phyloP scores from a whole-genome alignment of 1,284 basidiomycete species.

The Ganoderma sinense region DNA sequence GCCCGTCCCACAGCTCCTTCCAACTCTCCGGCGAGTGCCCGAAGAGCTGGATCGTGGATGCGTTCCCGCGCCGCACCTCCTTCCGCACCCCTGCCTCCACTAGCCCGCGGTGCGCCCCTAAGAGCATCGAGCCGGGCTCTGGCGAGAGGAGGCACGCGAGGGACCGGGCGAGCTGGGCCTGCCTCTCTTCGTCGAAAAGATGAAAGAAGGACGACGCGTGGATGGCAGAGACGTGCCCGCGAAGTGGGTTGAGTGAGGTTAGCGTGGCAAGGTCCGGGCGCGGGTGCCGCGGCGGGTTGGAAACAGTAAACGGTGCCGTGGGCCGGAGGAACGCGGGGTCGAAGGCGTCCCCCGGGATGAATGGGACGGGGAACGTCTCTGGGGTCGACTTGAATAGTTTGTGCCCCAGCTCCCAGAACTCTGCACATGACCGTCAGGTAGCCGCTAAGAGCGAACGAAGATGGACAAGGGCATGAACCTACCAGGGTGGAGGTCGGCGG shows the following conservation, averaged over 20 bases:
- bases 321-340: constrained; percentile 42
- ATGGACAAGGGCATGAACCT: constrained; percentile 9
- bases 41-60: constrained; percentile 24
- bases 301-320: constrained; percentile 19
- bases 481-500: constrained; percentile 32
- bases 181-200: constrained; percentile 50
- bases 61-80: no score
- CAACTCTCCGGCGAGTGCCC: constrained; percentile 48
- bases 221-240: constrained; percentile 50
- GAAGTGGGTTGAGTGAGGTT: constrained; percentile 48
- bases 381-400: constrained; percentile 39
- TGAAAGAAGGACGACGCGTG: constrained; percentile 56
- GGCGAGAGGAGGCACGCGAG: constrained; percentile 48
- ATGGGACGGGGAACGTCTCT: constrained; percentile 49
- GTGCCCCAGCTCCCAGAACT: constrained; percentile 40
- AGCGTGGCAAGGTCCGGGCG: constrained; percentile 42
- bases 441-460: constrained; percentile 26
- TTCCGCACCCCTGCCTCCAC: constrained; percentile 24
- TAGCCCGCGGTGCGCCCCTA: constrained; percentile 38
- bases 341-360: constrained; percentile 52
- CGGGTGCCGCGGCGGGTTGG: constrained; percentile 26
- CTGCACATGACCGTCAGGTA: constrained; percentile 26
- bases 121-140: constrained; percentile 42
- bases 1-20: constrained; percentile 50
- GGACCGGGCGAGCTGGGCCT: constrained; percentile 46